Conservation (phyloP, 108 stramenopile genomes). For the Nannochloropsis gaditana region DNA sequence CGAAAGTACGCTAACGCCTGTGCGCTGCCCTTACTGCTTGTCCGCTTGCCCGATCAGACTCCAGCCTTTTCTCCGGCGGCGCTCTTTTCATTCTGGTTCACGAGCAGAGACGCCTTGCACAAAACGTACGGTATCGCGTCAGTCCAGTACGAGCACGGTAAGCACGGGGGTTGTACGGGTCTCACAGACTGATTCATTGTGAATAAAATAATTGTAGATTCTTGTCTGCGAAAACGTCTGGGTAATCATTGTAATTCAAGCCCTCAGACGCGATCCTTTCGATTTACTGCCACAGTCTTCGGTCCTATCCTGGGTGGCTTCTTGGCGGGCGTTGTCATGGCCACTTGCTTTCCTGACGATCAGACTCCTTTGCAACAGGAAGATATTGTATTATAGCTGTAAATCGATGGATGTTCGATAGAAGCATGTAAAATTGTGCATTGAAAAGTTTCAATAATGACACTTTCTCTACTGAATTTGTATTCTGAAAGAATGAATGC, state of each 20-base stretch:
- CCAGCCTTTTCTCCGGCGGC: background rate
- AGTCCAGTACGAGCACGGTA: conserved; percentile 20
- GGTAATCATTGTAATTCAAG: no score
- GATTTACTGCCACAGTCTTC: background rate
- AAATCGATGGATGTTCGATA: no score
- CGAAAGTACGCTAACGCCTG: background rate
- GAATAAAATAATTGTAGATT: no score
- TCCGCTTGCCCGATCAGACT: background rate
- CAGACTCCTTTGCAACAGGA: background rate
- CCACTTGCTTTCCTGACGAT: conserved; percentile 6
- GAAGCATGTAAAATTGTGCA: no score
- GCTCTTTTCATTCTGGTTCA: conserved; percentile 5
- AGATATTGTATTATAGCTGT: no score
- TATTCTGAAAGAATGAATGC: no score
- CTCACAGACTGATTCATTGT: no score
- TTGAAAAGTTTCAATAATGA: no score
- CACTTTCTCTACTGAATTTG: no score
- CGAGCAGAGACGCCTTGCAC: background rate
- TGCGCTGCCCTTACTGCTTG: background rate
- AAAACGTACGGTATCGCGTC: background rate
- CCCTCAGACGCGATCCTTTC: no score
- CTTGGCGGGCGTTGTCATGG: conserved; percentile 3
- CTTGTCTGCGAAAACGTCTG: no score
- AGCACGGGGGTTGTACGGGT: background rate
- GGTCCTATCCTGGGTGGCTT: background rate